Evolutionary conservation across 257 asterid species (phyloP).

Genomic region (Solanum peruvianum): DNA sequence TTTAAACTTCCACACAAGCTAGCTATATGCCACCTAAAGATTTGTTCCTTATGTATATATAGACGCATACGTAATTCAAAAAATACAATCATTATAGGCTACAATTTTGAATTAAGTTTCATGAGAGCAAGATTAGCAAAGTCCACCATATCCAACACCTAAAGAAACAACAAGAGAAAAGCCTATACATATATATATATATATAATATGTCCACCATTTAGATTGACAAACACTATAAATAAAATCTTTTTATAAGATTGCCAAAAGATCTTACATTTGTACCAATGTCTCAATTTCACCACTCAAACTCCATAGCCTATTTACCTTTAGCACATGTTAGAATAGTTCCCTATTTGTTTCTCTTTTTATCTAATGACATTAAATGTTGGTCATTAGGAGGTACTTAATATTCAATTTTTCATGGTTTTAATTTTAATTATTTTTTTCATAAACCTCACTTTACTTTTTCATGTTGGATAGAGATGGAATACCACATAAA

Average conservation of each 20-base stretch:
- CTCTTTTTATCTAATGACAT: neutral
- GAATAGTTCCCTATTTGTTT: neutral
- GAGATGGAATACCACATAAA: neutral
- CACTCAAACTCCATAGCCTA: slow-evolving; percentile 7
- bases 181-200: neutral
- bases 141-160: neutral
- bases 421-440: neutral
- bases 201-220: neutral
- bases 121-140: neutral
- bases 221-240: neutral
- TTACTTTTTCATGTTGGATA: neutral
- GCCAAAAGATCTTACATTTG: neutral
- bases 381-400: slow-evolving; percentile 4
- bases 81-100: neutral
- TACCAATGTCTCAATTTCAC: neutral
- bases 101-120: neutral
- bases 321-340: neutral
- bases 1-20: neutral
- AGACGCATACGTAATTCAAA: neutral
- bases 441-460: neutral
- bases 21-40: neutral
- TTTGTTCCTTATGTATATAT: neutral
- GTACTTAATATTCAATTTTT: neutral
- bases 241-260: neutral
- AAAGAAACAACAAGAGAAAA: neutral